A percentile compares a stretch with the other conserved stretches of the same genome.
Evolutionary conservation across 1,284 basidiomycete species (phyloP).

Genomic region (Tylopilus sp.): DNA sequence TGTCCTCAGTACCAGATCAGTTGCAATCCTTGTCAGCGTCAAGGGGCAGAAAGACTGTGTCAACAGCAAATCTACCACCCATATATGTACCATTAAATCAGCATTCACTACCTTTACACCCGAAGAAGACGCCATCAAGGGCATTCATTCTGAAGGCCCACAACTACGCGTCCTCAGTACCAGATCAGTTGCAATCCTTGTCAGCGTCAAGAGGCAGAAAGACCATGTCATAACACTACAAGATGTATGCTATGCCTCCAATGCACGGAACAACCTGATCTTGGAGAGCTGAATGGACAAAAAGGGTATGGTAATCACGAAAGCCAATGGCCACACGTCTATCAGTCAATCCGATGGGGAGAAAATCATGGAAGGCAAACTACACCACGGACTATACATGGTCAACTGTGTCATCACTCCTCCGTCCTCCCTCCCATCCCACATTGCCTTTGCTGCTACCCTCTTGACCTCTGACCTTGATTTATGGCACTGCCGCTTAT

Average conservation of each 20-base stretch:
- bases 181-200: background rate
- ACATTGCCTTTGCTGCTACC: too few species aligned
- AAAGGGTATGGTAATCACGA: background rate
- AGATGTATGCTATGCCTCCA: background rate
- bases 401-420: too few species aligned
- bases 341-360: background rate
- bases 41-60: too few species aligned
- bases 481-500: too few species aligned
- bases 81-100: background rate
- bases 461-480: too few species aligned
- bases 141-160: background rate
- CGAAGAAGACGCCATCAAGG: background rate
- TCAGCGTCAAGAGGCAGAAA: background rate
- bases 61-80: too few species aligned
- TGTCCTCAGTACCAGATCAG: too few species aligned
- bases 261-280: background rate
- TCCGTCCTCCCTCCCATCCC: too few species aligned
- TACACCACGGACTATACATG: background rate
- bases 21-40: too few species aligned
- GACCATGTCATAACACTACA: background rate
- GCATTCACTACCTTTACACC: slow-evolving; percentile 4
- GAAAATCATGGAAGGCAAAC: background rate
- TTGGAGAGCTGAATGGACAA: background rate
- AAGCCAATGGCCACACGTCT: background rate
- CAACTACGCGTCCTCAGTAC: background rate